A percentile compares a stretch with the other conserved stretches of the same genome.
These are phyloP conservation scores for Pleurotus tuoliensis DNA, from an alignment of 768 basidiomycete genomes.

Conservation along the genomic window DNA sequence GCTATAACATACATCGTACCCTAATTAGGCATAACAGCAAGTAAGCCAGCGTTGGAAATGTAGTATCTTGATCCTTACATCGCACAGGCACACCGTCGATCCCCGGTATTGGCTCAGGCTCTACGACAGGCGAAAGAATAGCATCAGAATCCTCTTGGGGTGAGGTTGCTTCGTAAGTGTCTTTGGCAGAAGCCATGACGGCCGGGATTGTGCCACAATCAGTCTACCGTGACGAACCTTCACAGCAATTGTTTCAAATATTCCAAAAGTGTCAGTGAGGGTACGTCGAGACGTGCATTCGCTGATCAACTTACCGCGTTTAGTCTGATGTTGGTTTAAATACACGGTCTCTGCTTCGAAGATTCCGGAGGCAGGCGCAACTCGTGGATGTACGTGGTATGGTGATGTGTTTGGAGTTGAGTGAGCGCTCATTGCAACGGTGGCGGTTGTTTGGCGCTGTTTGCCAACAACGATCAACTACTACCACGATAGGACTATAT, in stretches of 20 bases:
- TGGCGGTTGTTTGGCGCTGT: no score
- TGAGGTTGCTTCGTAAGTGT: constrained; percentile 38
- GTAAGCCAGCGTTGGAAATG: constrained; percentile 9
- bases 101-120: constrained; percentile 70
- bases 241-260: no score
- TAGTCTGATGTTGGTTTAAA: neutral
- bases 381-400: no score
- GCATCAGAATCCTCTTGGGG: constrained; percentile 65
- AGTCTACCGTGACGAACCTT: neutral
- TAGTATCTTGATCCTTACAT: constrained; percentile 50
- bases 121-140: constrained; percentile 40
- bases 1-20: constrained; percentile 74
- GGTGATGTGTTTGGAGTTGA: no score
- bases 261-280: neutral
- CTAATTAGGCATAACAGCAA: constrained; percentile 30
- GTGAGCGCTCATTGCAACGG: no score
- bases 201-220: constrained; percentile 4
- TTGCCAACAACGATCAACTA: no score
- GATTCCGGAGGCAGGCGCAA: no score
- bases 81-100: constrained; percentile 72
- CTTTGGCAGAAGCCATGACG: constrained; percentile 13
- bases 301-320: neutral
- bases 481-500: no score
- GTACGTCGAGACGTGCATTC: neutral
- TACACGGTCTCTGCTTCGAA: no score